These are phyloP conservation scores for Apiospora marii DNA, from an alignment of 2,329 filamentous ascomycete genomes.

Conservation along the genomic window DNA sequence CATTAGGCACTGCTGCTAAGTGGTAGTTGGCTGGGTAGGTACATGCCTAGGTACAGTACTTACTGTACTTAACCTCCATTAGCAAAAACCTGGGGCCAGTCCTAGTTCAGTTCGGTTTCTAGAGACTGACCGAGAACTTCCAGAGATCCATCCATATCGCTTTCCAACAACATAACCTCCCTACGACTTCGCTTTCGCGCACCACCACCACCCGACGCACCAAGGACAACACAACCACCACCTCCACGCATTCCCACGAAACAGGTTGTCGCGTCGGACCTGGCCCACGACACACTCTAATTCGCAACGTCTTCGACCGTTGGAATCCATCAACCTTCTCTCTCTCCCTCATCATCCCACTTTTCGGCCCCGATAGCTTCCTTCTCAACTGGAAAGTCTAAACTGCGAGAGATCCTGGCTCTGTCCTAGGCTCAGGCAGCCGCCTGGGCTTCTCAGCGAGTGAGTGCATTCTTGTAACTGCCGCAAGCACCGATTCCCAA, in stretches of 20 bases:
- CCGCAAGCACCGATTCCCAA: background rate
- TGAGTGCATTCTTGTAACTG: constrained; percentile 38
- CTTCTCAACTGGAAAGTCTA: constrained; percentile 24
- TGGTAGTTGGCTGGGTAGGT: background rate
- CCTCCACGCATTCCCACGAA: constrained; percentile 8
- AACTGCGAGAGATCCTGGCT: constrained; percentile 36
- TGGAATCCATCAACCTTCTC: constrained; percentile 5
- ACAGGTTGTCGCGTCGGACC: constrained; percentile 16
- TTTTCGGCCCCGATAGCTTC: constrained; percentile 27
- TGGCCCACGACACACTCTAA: constrained; percentile 16
- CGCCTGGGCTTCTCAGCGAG: constrained; percentile 40
- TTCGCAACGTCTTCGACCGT: constrained; percentile 13
- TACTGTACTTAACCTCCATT: constrained; percentile 17
- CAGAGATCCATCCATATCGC: constrained; percentile 21
- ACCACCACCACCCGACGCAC: constrained; percentile 13
- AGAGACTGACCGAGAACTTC: constrained; percentile 17
- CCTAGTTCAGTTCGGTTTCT: constrained; percentile 9
- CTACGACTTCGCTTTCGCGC: constrained; percentile 20
- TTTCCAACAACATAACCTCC: constrained; percentile 21
- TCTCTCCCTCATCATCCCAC: constrained; percentile 33
- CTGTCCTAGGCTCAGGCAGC: constrained; percentile 43
- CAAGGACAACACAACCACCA: background rate
- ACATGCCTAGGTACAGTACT: constrained; percentile 15
- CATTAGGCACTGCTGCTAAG: constrained; percentile 6
- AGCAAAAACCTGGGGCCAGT: constrained; percentile 11